Evolutionary conservation across 2,329 filamentous ascomycete genomes (phyloP).

Genomic region (Diaporthe longicolla): DNA sequence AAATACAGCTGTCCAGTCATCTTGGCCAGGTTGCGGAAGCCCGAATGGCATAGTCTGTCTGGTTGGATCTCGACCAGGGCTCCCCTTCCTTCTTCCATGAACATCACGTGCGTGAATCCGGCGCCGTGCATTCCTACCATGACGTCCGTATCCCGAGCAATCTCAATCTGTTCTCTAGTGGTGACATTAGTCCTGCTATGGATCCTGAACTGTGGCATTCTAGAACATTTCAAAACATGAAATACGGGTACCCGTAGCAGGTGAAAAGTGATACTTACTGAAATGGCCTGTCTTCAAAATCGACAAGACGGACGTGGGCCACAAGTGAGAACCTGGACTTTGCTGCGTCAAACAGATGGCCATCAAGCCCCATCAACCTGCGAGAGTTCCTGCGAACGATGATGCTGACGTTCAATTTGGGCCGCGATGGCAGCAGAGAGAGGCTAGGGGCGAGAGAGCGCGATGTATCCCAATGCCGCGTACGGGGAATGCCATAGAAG

Average conservation of each 20-base stretch:
- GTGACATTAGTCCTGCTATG: no score
- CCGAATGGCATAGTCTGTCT: conserved; percentile 51
- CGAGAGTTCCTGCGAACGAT: conserved; percentile 53
- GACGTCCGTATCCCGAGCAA: conserved; percentile 56
- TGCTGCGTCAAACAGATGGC: conserved; percentile 42
- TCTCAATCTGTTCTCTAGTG: conserved; percentile 51
- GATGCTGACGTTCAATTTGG: conserved; percentile 48
- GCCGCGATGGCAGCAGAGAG: background rate
- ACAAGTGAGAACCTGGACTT: conserved; percentile 1
- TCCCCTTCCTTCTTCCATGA: conserved; percentile 51
- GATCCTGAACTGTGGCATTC: no score
- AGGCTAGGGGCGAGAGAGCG: background rate
- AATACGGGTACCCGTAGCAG: no score
- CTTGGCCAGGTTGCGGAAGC: conserved; percentile 58
- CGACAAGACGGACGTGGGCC: conserved; percentile 45
- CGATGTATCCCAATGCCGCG: background rate
- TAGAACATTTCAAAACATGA: no score
- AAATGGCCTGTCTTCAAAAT: conserved; percentile 57
- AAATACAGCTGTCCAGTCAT: conserved; percentile 45
- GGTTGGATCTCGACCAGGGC: conserved; percentile 61
- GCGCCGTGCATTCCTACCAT: conserved; percentile 61
- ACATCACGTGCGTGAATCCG: conserved; percentile 59
- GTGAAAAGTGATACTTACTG: background rate
- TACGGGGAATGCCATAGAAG: conserved; percentile 47
- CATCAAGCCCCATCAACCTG: conserved; percentile 45